Evolutionary conservation across 208 protist genomes (phyloP), one percentile per base, ranked within the genome.

Genomic region (Histomonas meleagridis): DNA sequence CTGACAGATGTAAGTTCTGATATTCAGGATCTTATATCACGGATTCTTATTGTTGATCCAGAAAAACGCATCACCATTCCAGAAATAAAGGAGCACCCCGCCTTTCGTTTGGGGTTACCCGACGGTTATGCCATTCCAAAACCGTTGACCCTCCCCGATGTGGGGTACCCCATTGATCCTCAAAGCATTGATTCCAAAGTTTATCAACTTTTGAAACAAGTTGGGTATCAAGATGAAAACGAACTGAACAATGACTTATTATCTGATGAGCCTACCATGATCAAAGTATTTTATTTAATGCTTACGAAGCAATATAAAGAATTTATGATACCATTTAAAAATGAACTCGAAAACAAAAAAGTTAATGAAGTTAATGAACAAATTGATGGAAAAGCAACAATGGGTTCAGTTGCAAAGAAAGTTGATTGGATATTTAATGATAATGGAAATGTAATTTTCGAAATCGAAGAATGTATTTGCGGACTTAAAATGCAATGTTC

Each of bases 11-110:
- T 79, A 18, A n/a, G 35, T 14, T 2, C 0, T 26, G 92, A 90
- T 21, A 86, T 92, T 9, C 76, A 70, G 46, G 69, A 92, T 35
- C 51, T 92, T 51, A 92, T 92, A 49, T 40, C 35, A 21, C 38
- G 72, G 35, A 90, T 92, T 65, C 72, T 92, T 32, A 92, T 72
- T 43, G 79, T 90, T 48, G 92, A 92, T 43, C 92, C 92, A 49
- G 4, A 91, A 0, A 48, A 57, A n/a, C 72, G 92, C 4, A 90
- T 90, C 21, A 92, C 69, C 10, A 62, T 92, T 32, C 23, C 69
- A 16, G 72, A 92, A 51, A 70, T 92, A 23, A 92, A 92, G 32
- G 0, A 90, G n/a, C 92, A 92, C 53, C 92, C 92, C 7, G 86
- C 79, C 23, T 92, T 78, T 46, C 48, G 86, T 32, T 62, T 92